A percentile compares a stretch with the other conserved stretches of the same genome.
Conservation (phyloP, 2,329 filamentous ascomycete species). For the Cytospora leucostoma region DNA sequence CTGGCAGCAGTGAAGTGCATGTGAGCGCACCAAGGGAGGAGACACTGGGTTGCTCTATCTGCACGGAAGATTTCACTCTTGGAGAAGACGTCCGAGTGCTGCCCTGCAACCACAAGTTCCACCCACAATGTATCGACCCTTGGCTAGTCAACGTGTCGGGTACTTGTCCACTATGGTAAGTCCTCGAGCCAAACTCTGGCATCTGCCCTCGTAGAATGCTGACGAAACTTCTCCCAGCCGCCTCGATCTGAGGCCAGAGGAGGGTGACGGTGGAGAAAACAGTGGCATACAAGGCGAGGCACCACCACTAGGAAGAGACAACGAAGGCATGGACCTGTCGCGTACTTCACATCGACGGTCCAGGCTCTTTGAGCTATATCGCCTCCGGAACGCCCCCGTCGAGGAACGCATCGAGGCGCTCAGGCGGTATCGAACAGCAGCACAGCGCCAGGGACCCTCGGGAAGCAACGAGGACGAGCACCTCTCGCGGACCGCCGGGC, state of each 20-base stretch:
- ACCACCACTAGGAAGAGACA: constrained; percentile 46
- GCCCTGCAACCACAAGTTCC: constrained; percentile 68
- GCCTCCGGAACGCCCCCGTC: constrained; percentile 58
- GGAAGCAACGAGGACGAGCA: constrained; percentile 35
- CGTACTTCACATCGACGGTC: constrained; percentile 47
- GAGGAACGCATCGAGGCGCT: constrained; percentile 65
- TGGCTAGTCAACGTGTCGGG: constrained; percentile 71
- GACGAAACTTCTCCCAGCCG: constrained; percentile 43
- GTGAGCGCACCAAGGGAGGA: constrained; percentile 36
- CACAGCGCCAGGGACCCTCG: constrained; percentile 36
- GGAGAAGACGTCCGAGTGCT: constrained; percentile 69
- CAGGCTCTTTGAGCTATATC: constrained; percentile 57
- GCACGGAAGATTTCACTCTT: constrained; percentile 67
- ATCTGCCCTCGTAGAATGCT: constrained; percentile 11
- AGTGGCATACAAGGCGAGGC: constrained; percentile 35
- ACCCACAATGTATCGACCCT: constrained; percentile 68
- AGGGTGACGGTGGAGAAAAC: constrained; percentile 23
- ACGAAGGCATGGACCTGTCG: constrained; percentile 37
- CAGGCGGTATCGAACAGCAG: constrained; percentile 50
- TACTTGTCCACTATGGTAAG: constrained; percentile 70
- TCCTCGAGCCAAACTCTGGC: constrained; percentile 24
- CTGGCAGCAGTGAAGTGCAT: constrained; percentile 21
- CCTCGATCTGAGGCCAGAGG: constrained; percentile 53
- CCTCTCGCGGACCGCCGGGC: constrained; percentile 42
- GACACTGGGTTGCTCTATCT: constrained; percentile 64